Conservation (phyloP, 164 flowering plant genomes). For the Vitis vinifera region ASM3070453v1 NC_081806.1:2201501-2202000, state of each 20-base stretch:
- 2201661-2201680: too few relatives aligned
- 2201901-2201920: conserved; percentile 95
- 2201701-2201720: neutral
- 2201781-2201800: conserved; percentile 1
- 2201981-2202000: conserved; percentile 85
- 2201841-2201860: conserved; percentile 66
- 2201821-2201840: conserved; percentile 46
- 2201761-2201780: conserved; percentile 9
- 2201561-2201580: too few relatives aligned
- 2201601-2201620: too few relatives aligned
- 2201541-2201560: neutral
- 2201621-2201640: too few relatives aligned
- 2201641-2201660: too few relatives aligned
- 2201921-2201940: conserved; percentile 97
- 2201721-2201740: neutral
- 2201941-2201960: conserved; percentile 99
- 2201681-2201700: too few relatives aligned
- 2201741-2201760: conserved; percentile 3
- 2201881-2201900: conserved; percentile 97
- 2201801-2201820: conserved; percentile 21
- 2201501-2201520: too few relatives aligned
- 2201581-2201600: too few relatives aligned
- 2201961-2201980: conserved; percentile 99
- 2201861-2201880: conserved; percentile 69
- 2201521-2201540: neutral